Evolutionary conservation across 2,329 filamentous ascomycete genomes (phyloP), one percentile per base, ranked within the genome.

Genomic region (Fusarium keratoplasticum): DNA sequence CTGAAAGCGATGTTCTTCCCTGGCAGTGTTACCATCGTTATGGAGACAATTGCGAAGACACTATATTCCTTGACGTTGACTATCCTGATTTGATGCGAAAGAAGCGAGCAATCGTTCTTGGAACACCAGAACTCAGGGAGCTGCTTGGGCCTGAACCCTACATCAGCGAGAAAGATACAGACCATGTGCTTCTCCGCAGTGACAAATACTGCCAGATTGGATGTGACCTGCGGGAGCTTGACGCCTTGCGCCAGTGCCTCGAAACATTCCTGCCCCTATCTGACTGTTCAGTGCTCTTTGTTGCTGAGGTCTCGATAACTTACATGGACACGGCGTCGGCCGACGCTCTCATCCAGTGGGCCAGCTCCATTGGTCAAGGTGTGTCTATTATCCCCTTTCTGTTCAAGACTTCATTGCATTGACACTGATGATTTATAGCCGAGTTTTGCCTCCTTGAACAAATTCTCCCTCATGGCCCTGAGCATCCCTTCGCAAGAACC

Each of bases 401-500:
- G 36, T 47, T 33, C 8, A 27, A 42, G 18, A 27, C 25, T 2
- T 14, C 63, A 9, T 7, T 50, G 29, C 29, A 11, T 18, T 36
- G 55, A 22, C 27, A 35, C 76, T 81, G 47, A 77, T 25, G 10
- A n/a, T 76, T 64, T 6, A 44, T 66, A 71, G 81, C 93, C 68
- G 90, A 93, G 66, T 98, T 98, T 80, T 96, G 94, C 77, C 87
- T 98, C 7, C 84, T 98, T 16, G 96, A 98, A 80, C 95, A 98
- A 78, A 91, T 95, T 72, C 87, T 97, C 5, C 95, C 95, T 0
- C 92, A 94, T 70, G 94, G 95, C 0, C 84, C 89, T 14, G 85
- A 90, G 10, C 93, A 97, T 81, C 95, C 95, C 0, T 98, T 98
- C 84, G 95, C 95, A 10, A 87, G 87, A 70, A 96, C 94, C 4